Conservation (phyloP, 1,284 basidiomycete species). For the Cryptococcus sp. region DNA sequence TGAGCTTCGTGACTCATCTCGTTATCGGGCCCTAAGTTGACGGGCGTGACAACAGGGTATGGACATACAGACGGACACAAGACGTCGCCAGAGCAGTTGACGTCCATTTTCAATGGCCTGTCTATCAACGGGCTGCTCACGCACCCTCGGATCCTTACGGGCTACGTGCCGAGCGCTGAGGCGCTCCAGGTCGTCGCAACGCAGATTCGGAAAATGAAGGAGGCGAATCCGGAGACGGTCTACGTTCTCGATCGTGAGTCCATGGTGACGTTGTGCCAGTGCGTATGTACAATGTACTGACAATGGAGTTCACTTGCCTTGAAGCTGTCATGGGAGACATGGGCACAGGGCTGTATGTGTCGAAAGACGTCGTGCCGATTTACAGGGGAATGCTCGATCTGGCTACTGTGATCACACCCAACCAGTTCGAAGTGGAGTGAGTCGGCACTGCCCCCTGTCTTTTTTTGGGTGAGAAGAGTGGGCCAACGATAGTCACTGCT, state of each 20-base stretch:
- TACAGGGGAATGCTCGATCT: conserved; percentile 75
- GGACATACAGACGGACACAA: conserved; percentile 69
- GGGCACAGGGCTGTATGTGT: conserved; percentile 76
- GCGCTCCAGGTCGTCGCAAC: conserved; percentile 66
- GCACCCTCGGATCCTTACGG: conserved; percentile 70
- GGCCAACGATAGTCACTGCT: not conserved
- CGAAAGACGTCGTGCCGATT: conserved; percentile 79
- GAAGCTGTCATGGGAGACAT: conserved; percentile 85
- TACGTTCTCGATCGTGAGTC: conserved; percentile 86
- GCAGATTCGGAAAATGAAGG: conserved; percentile 54
- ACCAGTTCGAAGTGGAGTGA: conserved; percentile 97
- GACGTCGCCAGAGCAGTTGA: conserved; percentile 65
- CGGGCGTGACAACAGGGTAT: conserved; percentile 59
- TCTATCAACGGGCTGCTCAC: conserved; percentile 64
- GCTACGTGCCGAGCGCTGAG: conserved; percentile 84
- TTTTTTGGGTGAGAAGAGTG: too few species aligned
- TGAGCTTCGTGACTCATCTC: conserved; percentile 48
- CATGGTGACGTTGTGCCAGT: not conserved
- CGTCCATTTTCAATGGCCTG: conserved; percentile 64
- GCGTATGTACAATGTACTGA: not conserved
- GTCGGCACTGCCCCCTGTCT: too few species aligned
- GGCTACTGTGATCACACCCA: conserved; percentile 90
- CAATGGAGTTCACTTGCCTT: not conserved
- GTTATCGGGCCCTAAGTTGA: not conserved
- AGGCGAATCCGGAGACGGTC: conserved; percentile 58